These are phyloP conservation scores for Cyclotella choctawhatcheeana DNA, from an alignment of 108 stramenopile species.

Conservation along the genomic window DNA sequence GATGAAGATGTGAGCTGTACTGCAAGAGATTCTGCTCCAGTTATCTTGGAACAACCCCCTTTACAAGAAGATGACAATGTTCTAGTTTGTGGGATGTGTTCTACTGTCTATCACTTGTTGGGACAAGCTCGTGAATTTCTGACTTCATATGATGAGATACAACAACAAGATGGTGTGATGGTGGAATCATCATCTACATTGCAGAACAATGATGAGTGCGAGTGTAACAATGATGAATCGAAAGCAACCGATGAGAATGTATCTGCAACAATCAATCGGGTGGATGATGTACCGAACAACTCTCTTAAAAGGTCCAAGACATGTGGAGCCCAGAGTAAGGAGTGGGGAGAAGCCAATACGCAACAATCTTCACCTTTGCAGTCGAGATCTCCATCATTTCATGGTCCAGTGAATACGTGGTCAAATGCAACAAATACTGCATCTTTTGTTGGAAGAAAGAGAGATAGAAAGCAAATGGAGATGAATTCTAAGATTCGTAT, in stretches of 20 bases:
- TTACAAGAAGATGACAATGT: slow-evolving; percentile 19
- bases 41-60: slow-evolving; percentile 17
- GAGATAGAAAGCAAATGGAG: slow-evolving; percentile 35
- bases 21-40: slow-evolving; percentile 1
- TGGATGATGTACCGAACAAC: slow-evolving; percentile 15
- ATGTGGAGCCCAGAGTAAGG: slow-evolving; percentile 21
- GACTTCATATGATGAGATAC: slow-evolving; percentile 11
- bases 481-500: slow-evolving; percentile 46
- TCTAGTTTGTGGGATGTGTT: slow-evolving; percentile 50
- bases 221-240: not conserved
- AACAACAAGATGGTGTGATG: slow-evolving; percentile 5
- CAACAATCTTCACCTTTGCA: slow-evolving; percentile 15
- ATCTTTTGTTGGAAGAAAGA: slow-evolving; percentile 23
- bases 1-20: slow-evolving; percentile 5
- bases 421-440: slow-evolving; percentile 18
- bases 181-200: too few species aligned
- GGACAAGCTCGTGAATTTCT: slow-evolving; percentile 43
- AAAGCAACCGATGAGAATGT: not conserved
- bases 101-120: slow-evolving; percentile 48
- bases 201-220: not conserved
- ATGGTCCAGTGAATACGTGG: slow-evolving; percentile 15
- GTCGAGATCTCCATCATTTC: slow-evolving; percentile 26
- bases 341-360: slow-evolving; percentile 16
- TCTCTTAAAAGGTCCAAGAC: slow-evolving; percentile 19
- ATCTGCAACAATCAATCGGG: slow-evolving; percentile 42